Evolutionary conservation across 139 green algal species (phyloP).

Genomic region (Closterium sp.): DNA sequence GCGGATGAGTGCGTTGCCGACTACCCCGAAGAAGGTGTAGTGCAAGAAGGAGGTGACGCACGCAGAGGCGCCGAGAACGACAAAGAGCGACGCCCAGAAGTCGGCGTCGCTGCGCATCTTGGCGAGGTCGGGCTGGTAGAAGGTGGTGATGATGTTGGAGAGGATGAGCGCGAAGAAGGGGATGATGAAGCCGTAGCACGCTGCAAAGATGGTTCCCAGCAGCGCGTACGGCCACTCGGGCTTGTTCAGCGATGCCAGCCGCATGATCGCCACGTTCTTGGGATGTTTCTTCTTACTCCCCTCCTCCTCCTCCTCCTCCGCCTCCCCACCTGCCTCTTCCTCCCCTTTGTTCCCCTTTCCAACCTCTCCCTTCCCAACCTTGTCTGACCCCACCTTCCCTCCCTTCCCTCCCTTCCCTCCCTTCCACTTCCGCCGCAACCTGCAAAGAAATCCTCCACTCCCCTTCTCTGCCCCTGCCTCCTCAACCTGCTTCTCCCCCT

Average conservation of each 20-base stretch:
- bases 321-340: neutral
- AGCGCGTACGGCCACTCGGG: constrained; percentile 38
- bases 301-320: neutral
- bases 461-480: neutral
- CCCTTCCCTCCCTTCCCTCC: neutral
- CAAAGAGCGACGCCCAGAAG: constrained; percentile 45
- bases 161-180: constrained; percentile 53
- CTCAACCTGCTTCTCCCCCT: neutral
- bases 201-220: constrained; percentile 20
- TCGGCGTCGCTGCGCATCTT: constrained; percentile 20
- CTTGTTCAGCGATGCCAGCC: constrained; percentile 15
- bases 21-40: constrained; percentile 31
- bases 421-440: constrained; percentile 21
- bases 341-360: neutral
- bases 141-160: constrained; percentile 44
- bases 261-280: constrained; percentile 5
- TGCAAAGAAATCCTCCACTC: neutral
- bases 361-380: neutral
- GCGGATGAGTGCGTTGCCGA: constrained; percentile 44
- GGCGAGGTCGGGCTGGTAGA: constrained; percentile 32
- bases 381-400: neutral
- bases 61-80: constrained; percentile 7
- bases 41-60: constrained; percentile 28
- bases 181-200: constrained; percentile 46
- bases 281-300: neutral